These are phyloP conservation scores for Dioscorea dumetorum DNA, from an alignment of 106 monocot species.

Conservation along the genomic window DNA sequence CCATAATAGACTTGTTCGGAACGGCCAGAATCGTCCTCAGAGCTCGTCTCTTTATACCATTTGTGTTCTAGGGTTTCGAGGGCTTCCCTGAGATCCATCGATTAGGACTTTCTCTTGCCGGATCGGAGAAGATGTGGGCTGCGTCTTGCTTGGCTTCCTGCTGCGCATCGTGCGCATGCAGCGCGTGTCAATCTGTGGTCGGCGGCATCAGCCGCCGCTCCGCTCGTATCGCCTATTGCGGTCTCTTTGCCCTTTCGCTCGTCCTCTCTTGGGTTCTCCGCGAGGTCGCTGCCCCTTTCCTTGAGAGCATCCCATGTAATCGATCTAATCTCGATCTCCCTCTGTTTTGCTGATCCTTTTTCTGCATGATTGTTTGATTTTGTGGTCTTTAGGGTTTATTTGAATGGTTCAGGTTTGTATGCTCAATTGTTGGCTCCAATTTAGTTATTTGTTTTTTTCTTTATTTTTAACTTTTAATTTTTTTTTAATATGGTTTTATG, in stretches of 20 bases:
- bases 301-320: slow-evolving; percentile 88
- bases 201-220: slow-evolving; percentile 92
- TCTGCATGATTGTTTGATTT: not conserved
- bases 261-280: slow-evolving; percentile 91
- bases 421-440: not conserved
- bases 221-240: slow-evolving; percentile 98
- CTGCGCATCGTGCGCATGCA: slow-evolving; percentile 99
- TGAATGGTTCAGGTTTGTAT: too few relatives aligned
- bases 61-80: too few relatives aligned
- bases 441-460: not conserved
- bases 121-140: slow-evolving; percentile 66
- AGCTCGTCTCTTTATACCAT: too few relatives aligned
- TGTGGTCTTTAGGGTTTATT: not conserved
- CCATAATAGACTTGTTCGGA: too few relatives aligned
- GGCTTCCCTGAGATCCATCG: too few relatives aligned
- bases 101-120: too few relatives aligned
- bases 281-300: slow-evolving; percentile 90
- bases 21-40: too few relatives aligned
- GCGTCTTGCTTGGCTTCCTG: slow-evolving; percentile 96
- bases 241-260: slow-evolving; percentile 95
- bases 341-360: not conserved
- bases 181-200: slow-evolving; percentile 89
- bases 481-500: not conserved
- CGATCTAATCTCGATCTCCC: not conserved
- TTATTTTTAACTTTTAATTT: too few relatives aligned